These are phyloP conservation scores for Saprolegnia diclina DNA, from an alignment of 352 stramenopile species.

Conservation along the genomic window DNA sequence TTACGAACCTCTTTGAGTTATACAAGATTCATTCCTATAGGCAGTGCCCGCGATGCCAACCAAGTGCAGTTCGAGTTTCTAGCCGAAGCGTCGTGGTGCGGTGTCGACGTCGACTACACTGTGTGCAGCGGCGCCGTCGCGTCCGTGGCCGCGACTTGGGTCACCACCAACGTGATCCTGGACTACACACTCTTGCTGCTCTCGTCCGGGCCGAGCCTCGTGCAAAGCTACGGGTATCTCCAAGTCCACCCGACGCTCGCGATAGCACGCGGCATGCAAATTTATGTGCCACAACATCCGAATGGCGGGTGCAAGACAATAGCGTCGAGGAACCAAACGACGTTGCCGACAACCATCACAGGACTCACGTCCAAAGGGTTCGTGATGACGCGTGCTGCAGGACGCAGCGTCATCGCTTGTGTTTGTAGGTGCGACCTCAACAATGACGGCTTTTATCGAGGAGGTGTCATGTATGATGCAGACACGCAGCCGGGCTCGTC, in stretches of 20 bases:
- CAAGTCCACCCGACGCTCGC: slow-evolving; percentile 33
- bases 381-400: neutral
- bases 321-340: slow-evolving; percentile 38
- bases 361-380: neutral
- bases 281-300: slow-evolving; percentile 66
- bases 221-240: slow-evolving; percentile 42
- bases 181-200: slow-evolving; percentile 57
- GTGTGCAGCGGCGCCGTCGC: neutral
- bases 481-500: slow-evolving; percentile 61
- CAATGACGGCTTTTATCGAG: slow-evolving; percentile 25
- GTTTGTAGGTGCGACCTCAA: slow-evolving; percentile 22
- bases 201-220: slow-evolving; percentile 6
- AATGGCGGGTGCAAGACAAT: slow-evolving; percentile 56
- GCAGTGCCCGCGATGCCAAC: slow-evolving; percentile 34
- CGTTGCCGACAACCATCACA: slow-evolving; percentile 20
- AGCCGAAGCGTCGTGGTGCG: slow-evolving; percentile 33
- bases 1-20: neutral
- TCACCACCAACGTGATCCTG: slow-evolving; percentile 39
- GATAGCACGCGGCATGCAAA: slow-evolving; percentile 39
- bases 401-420: slow-evolving; percentile 30
- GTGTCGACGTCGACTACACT: slow-evolving; percentile 34
- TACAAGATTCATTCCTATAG: neutral
- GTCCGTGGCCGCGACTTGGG: neutral
- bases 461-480: slow-evolving; percentile 49
- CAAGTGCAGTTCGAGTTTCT: slow-evolving; percentile 57